These are phyloP conservation scores for Aspergillus sp. DNA, from an alignment of 2,329 filamentous ascomycete species.

Conservation along the genomic window DNA sequence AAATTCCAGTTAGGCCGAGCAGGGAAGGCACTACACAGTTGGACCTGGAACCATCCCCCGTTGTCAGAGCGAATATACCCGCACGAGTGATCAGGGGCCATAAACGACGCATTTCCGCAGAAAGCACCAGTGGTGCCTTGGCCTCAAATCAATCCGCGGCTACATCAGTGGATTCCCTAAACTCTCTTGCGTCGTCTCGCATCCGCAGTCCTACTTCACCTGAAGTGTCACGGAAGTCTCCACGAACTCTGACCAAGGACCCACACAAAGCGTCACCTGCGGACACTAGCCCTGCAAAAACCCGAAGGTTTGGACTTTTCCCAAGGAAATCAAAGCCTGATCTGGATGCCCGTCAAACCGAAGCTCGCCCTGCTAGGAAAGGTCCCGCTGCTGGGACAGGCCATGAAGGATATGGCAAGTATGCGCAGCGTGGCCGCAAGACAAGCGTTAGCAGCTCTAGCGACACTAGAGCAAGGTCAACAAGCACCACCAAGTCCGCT, in stretches of 20 bases:
- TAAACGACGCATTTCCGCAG: constrained; percentile 55
- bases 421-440: constrained; percentile 51
- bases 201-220: constrained; percentile 40
- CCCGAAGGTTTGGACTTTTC: constrained; percentile 79
- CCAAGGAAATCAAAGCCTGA: constrained; percentile 71
- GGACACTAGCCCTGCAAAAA: constrained; percentile 36
- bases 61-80: constrained; percentile 61
- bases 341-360: constrained; percentile 49
- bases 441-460: constrained; percentile 47
- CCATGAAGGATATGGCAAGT: constrained; percentile 69
- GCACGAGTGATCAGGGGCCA: constrained; percentile 54
- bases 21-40: constrained; percentile 70
- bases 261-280: constrained; percentile 31
- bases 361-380: constrained; percentile 66
- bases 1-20: constrained; percentile 66
- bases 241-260: constrained; percentile 44
- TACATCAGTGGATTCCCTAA: constrained; percentile 45
- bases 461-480: constrained; percentile 45
- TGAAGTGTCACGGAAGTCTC: constrained; percentile 33
- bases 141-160: constrained; percentile 38
- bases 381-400: constrained; percentile 91
- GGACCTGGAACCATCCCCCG: constrained; percentile 56
- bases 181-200: constrained; percentile 37
- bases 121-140: constrained; percentile 42
- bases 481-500: constrained; percentile 45